These are phyloP conservation scores for Coelastrella sp. DNA, from an alignment of 139 green algal species.

Conservation along the genomic window DNA sequence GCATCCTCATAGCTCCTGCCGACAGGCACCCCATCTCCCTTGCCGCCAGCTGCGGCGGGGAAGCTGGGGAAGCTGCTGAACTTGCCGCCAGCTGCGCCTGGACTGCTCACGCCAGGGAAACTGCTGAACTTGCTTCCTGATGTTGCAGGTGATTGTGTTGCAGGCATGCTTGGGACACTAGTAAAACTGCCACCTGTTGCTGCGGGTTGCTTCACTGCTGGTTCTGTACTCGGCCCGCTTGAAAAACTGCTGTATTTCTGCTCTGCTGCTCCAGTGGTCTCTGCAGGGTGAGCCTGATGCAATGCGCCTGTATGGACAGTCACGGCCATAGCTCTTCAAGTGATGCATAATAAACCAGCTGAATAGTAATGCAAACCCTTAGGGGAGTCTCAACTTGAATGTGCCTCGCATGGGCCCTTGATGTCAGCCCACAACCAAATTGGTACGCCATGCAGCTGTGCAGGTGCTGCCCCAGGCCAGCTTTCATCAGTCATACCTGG, in stretches of 20 bases:
- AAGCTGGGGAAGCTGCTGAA: slow-evolving; percentile 31
- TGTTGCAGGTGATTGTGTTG: background rate
- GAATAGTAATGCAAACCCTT: too few relatives aligned
- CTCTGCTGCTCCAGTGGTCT: background rate
- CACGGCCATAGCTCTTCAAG: background rate
- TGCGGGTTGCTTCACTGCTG: background rate
- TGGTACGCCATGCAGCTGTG: too few relatives aligned
- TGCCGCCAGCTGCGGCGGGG: background rate
- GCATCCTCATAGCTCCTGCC: slow-evolving; percentile 22
- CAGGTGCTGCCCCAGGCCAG: too few relatives aligned
- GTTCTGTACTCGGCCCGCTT: background rate
- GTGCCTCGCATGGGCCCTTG: too few relatives aligned
- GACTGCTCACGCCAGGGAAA: background rate
- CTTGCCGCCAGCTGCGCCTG: background rate
- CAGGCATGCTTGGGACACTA: background rate
- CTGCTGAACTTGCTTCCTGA: background rate
- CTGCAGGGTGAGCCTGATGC: background rate
- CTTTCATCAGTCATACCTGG: background rate
- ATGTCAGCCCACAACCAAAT: too few relatives aligned
- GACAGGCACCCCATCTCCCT: background rate
- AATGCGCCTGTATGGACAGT: background rate
- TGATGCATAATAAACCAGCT: background rate
- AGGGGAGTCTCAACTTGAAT: too few relatives aligned
- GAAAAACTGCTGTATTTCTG: background rate
- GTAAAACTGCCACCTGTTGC: background rate